These are phyloP conservation scores for Cryptosporidium tyzzeri DNA, from an alignment of 169 alveolate species.

Conservation along the genomic window DNA sequence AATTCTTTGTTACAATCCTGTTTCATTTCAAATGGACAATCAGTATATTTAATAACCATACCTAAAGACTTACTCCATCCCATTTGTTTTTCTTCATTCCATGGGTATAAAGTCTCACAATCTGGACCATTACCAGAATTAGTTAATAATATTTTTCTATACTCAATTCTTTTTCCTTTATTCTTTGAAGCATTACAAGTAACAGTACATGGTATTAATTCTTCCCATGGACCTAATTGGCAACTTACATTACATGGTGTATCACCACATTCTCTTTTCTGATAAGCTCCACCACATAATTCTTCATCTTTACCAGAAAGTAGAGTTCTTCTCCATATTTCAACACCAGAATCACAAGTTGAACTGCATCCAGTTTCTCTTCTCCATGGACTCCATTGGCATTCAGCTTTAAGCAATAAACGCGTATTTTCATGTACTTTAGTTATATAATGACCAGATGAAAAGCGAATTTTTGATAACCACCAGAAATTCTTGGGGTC, in stretches of 20 bases:
- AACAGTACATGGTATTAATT: conserved; percentile 46
- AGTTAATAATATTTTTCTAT: conserved; percentile 35
- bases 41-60: conserved; percentile 59
- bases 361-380: conserved; percentile 74
- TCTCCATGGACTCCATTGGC: conserved; percentile 77
- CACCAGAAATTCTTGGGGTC: conserved; percentile 76
- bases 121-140: conserved; percentile 69
- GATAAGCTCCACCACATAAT: conserved; percentile 74
- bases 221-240: conserved; percentile 76
- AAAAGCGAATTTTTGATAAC: conserved; percentile 66
- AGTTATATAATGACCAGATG: conserved; percentile 65
- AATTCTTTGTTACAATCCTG: conserved; percentile 33
- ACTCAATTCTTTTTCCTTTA: conserved; percentile 60
- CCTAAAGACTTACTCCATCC: conserved; percentile 64
- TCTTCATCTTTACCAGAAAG: conserved; percentile 67
- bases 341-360: conserved; percentile 68
- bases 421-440: conserved; percentile 69
- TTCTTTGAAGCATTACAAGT: conserved; percentile 51
- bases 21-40: conserved; percentile 36
- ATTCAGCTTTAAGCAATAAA: conserved; percentile 46
- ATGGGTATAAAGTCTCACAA: conserved; percentile 60
- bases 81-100: conserved; percentile 54
- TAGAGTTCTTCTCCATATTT: conserved; percentile 71
- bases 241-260: conserved; percentile 65
- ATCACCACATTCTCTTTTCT: conserved; percentile 66